Conservation (phyloP, 768 basidiomycete species). For the Hericium rajendrae region DNA sequence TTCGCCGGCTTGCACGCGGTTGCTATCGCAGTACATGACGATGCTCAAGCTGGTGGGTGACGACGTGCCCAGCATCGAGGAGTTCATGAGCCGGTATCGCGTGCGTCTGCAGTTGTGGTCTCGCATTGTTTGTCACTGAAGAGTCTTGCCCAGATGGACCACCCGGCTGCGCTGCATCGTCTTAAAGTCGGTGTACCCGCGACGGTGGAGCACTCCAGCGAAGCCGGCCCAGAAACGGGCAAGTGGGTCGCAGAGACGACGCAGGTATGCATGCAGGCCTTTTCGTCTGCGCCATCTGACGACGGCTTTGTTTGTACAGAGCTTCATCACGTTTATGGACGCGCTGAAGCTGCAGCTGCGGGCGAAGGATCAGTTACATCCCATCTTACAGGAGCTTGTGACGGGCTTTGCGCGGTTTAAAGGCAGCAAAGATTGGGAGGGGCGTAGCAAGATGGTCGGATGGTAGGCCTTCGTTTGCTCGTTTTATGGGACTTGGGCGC, state of each 20-base stretch:
- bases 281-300: neutral
- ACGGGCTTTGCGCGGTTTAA: slow-evolving; percentile 92
- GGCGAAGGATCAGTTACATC: slow-evolving; percentile 97
- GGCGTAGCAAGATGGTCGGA: slow-evolving; percentile 82
- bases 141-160: slow-evolving; percentile 60
- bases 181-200: slow-evolving; percentile 91
- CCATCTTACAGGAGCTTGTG: slow-evolving; percentile 90
- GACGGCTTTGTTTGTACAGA: slow-evolving; percentile 37
- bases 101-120: slow-evolving; percentile 15
- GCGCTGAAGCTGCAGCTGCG: slow-evolving; percentile 84
- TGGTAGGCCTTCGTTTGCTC: slow-evolving; percentile 46
- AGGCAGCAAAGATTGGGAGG: slow-evolving; percentile 94
- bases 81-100: slow-evolving; percentile 84
- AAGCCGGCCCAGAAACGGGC: slow-evolving; percentile 84
- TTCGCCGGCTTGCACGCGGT: slow-evolving; percentile 87
- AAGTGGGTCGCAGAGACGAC: slow-evolving; percentile 99
- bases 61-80: slow-evolving; percentile 75
- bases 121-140: neutral
- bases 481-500: too few relatives aligned
- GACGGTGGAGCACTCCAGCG: slow-evolving; percentile 91
- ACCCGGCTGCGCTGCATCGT: slow-evolving; percentile 86
- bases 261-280: slow-evolving; percentile 42
- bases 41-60: slow-evolving; percentile 93
- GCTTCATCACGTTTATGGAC: slow-evolving; percentile 98
- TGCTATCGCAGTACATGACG: slow-evolving; percentile 96